These are phyloP conservation scores for Calocybe indica DNA, from an alignment of 768 basidiomycete species.

Conservation along the genomic window DNA sequence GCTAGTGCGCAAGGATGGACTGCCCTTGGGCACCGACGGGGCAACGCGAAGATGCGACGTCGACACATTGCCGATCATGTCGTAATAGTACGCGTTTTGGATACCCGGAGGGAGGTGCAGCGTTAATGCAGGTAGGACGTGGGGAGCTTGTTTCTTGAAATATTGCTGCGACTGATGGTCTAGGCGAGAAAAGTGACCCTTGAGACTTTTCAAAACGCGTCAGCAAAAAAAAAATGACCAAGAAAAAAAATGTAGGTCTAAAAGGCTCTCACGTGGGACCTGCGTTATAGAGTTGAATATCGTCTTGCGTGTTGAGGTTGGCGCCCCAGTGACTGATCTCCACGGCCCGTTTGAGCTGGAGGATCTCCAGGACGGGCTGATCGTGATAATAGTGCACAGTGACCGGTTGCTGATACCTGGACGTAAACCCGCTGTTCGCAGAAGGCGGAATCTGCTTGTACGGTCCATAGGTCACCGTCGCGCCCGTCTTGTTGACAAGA, in stretches of 20 bases:
- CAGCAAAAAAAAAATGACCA: slow-evolving; percentile 2
- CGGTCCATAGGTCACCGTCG: slow-evolving; percentile 85
- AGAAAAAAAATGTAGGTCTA: not conserved
- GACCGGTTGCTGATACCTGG: slow-evolving; percentile 58
- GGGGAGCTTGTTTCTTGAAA: slow-evolving; percentile 59
- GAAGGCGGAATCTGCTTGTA: slow-evolving; percentile 72
- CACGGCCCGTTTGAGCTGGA: slow-evolving; percentile 63
- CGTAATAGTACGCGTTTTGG: slow-evolving; percentile 82
- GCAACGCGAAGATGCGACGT: slow-evolving; percentile 78
- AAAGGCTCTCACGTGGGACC: slow-evolving; percentile 71
- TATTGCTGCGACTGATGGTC: slow-evolving; percentile 75
- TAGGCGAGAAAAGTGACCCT: slow-evolving; percentile 93
- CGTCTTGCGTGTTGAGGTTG: slow-evolving; percentile 90
- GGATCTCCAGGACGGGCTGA: slow-evolving; percentile 75
- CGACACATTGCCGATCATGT: slow-evolving; percentile 93
- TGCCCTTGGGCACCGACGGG: slow-evolving; percentile 57
- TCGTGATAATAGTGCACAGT: slow-evolving; percentile 78
- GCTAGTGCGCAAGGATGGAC: slow-evolving; percentile 48
- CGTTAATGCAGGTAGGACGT: slow-evolving; percentile 67
- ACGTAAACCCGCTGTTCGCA: slow-evolving; percentile 46
- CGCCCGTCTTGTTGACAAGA: slow-evolving; percentile 65
- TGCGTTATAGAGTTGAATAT: slow-evolving; percentile 79
- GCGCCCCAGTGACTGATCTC: slow-evolving; percentile 98
- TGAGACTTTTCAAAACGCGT: slow-evolving; percentile 49
- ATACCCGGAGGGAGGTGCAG: slow-evolving; percentile 81